Evolutionary conservation across 106 monocot species (phyloP), one percentile per base, ranked within the genome.

Genomic region (Acorus gramineus): DNA sequence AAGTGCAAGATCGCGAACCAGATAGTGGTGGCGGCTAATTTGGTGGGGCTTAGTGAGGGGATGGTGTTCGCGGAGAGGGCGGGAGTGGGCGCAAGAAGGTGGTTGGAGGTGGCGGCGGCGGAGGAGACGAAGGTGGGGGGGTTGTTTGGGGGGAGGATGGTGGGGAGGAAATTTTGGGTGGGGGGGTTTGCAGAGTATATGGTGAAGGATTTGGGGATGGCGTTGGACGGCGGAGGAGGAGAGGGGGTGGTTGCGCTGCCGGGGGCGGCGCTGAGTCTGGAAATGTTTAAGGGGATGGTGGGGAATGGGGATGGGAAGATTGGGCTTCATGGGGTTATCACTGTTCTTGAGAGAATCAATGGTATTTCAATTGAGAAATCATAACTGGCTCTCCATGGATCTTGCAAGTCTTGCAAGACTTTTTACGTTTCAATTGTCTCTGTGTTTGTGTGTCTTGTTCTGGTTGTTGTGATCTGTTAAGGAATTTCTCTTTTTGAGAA

Each of bases 171-270:
- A 48, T 80, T 76, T 47, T 52, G 47, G 44, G 57, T 76, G 4
- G 79, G 84, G 2, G 84, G 65, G 46, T 49, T 65, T n/a, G 68
- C 56, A 14, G 72, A 79, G 75, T 79, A 83, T 61, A 76, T 83
- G 60, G 70, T 83, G 57, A 83, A 83, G 64, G 79, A 83, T 62
- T 45, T 83, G 14, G 83, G 83, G 42, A 83, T 83, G 83, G 83
- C 49, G 14, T 55, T 78, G 70, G 67, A 46, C 45, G 59, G 28
- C 14, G 71, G 11, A 8, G 59, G 11, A 8, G 59, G 58, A 6
- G 67, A 53, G 0, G 71, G 14, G 43, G 74, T 4, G 49, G 66
- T 66, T 63, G 83, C 69, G 64, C 52, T 79, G 60, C 79, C 75
- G 0, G 79, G 71, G 12, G 61, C 79, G 53, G 79, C 83, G 56